Percentiles rank a stretch among this genome's conserved stretches.
Evolutionary conservation across 2,329 filamentous ascomycete species (phyloP).

Genomic region (Monosporascus sp.): DNA sequence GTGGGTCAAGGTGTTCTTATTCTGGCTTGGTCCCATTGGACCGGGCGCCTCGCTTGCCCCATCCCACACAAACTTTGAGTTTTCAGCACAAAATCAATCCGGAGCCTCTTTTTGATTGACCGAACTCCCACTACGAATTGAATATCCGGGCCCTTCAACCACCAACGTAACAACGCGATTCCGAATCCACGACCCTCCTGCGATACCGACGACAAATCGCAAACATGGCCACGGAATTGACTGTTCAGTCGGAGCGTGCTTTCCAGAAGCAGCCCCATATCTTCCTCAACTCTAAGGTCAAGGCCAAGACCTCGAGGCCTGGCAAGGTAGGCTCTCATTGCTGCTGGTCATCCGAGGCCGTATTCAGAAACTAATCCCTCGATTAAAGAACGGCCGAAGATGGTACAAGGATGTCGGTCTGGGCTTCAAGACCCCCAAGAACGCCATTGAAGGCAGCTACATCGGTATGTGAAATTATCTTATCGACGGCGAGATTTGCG

Average conservation of each 20-base stretch:
- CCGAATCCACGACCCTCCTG: conserved; percentile 28
- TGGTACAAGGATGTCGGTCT: conserved; percentile 99
- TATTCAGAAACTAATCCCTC: conserved; percentile 1
- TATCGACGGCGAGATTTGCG: background rate
- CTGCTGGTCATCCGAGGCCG: background rate
- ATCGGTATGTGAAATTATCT: conserved; percentile 70
- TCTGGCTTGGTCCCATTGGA: background rate
- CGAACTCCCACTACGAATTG: conserved; percentile 1
- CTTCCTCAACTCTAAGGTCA: conserved; percentile 96
- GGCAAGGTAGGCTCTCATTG: conserved; percentile 73
- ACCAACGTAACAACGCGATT: conserved; percentile 13
- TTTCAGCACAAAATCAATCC: background rate
- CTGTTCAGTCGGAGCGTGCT: conserved; percentile 99
- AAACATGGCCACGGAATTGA: conserved; percentile 96
- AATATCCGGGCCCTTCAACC: conserved; percentile 9
- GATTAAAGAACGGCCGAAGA: conserved; percentile 22
- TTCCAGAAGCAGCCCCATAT: conserved; percentile 99
- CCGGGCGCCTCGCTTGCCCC: background rate
- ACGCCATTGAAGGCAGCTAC: conserved; percentile 96
- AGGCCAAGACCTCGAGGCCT: conserved; percentile 75
- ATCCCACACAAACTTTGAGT: background rate
- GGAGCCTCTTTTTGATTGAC: background rate
- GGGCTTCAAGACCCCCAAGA: conserved; percentile 98
- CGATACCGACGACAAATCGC: conserved; percentile 39
- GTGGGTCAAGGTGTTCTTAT: background rate